A percentile compares a stretch with the other conserved stretches of the same genome.
Evolutionary conservation across 805 yeast genomes (phyloP).

Genomic region (Tetrapisispora taiwanensis): DNA sequence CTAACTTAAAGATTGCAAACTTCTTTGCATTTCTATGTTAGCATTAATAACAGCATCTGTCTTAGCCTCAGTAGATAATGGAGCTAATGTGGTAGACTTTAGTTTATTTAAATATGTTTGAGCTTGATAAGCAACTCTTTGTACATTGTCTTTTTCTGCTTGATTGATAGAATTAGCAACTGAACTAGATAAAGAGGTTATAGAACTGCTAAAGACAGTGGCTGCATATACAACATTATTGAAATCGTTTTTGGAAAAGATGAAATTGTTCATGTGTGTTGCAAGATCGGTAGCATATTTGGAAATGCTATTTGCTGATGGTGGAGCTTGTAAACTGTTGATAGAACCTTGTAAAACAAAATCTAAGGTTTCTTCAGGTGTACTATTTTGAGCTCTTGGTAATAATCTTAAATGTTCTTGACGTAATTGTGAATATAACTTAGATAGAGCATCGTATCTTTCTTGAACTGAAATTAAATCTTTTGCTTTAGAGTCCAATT

Average conservation of each 20-base stretch:
- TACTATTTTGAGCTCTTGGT: constrained; percentile 32
- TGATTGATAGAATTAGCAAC: not conserved
- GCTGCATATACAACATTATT: constrained; percentile 25
- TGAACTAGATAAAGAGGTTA: constrained; percentile 20
- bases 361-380: constrained; percentile 44
- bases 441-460: constrained; percentile 83
- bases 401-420: constrained; percentile 80
- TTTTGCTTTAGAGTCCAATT: constrained; percentile 67
- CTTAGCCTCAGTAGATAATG: constrained; percentile 45
- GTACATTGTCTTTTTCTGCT: constrained; percentile 1
- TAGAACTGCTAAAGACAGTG: constrained; percentile 36
- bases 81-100: constrained; percentile 41
- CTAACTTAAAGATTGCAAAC: constrained; percentile 45
- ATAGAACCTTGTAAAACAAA: constrained; percentile 61
- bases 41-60: constrained; percentile 69
- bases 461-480: constrained; percentile 58
- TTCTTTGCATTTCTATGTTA: constrained; percentile 63
- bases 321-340: constrained; percentile 63
- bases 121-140: constrained; percentile 46
- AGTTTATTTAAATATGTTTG: constrained; percentile 54
- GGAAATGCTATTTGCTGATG: constrained; percentile 61
- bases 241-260: constrained; percentile 34
- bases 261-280: constrained; percentile 50
- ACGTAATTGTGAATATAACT: constrained; percentile 79
- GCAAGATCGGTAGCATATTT: constrained; percentile 73